Conservation (phyloP, 2,329 filamentous ascomycete species). For the Amauroascus verrucosus region DNA sequence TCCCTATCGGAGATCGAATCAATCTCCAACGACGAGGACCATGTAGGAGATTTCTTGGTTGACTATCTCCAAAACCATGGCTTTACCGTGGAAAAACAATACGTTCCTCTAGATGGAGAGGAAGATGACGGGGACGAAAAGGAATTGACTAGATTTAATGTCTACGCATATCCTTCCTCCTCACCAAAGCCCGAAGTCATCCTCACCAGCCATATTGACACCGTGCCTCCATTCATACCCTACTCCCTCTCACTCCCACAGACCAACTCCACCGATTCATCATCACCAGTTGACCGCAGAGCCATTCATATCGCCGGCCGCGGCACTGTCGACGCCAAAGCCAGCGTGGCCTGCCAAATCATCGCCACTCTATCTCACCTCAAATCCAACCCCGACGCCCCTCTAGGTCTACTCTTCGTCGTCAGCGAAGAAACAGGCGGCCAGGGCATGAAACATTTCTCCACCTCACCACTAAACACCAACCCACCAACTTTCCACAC, state of each 20-base stretch:
- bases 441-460: constrained; percentile 61
- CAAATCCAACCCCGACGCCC: constrained; percentile 27
- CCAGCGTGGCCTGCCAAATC: constrained; percentile 36
- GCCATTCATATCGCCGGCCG: constrained; percentile 36
- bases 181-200: constrained; percentile 28
- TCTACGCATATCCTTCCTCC: constrained; percentile 51
- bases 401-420: constrained; percentile 48
- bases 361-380: constrained; percentile 40
- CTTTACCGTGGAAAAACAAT: constrained; percentile 54
- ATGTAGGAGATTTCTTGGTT: constrained; percentile 58
- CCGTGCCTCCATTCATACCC: constrained; percentile 43
- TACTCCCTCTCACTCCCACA: constrained; percentile 42
- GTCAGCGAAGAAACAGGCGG: constrained; percentile 77
- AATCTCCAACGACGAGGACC: constrained; percentile 56
- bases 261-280: constrained; percentile 13
- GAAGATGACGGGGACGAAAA: constrained; percentile 12
- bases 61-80: constrained; percentile 52
- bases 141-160: constrained; percentile 54
- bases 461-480: constrained; percentile 39
- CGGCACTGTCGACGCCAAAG: constrained; percentile 40
- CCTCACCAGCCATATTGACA: constrained; percentile 69
- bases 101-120: constrained; percentile 24
- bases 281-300: constrained; percentile 15
- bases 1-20: constrained; percentile 66
- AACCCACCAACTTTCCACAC: constrained; percentile 47